These are phyloP conservation scores for Capsaspora owczarzaki DNA, from an alignment of 78 protist genomes.

Conservation along the genomic window DNA sequence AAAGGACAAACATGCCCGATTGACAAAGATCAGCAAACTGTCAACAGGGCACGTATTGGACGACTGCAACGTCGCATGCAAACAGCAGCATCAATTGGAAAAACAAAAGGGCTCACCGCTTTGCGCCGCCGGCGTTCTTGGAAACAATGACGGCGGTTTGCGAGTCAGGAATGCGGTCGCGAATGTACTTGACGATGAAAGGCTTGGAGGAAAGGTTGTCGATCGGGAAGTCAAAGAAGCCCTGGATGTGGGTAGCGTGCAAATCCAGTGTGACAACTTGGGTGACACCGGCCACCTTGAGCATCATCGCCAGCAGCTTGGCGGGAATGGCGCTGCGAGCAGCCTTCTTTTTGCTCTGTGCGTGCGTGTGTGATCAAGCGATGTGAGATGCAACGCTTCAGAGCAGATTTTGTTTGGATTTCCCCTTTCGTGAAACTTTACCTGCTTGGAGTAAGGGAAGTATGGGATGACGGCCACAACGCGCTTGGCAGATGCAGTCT, in stretches of 20 bases:
- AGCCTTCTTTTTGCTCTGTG: conserved; percentile 70
- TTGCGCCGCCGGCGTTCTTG: conserved; percentile 41
- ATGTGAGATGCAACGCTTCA: too few relatives aligned
- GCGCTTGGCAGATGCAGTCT: conserved; percentile 54
- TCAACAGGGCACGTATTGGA: too few relatives aligned
- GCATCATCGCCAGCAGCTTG: conserved; percentile 43
- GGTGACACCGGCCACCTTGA: conserved; percentile 40
- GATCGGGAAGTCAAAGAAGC: conserved; percentile 62
- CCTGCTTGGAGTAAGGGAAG: conserved; percentile 56
- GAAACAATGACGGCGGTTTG: conserved; percentile 15
- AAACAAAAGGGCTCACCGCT: conserved; percentile 30
- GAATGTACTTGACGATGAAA: background rate
- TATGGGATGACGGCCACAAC: conserved; percentile 79
- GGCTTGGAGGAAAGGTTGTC: conserved; percentile 31
- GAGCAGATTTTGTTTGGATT: too few relatives aligned
- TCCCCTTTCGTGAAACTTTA: too few relatives aligned
- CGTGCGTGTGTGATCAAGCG: too few relatives aligned
- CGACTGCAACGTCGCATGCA: too few relatives aligned
- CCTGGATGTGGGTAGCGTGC: conserved; percentile 80
- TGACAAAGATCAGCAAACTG: background rate
- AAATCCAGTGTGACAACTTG: conserved; percentile 68
- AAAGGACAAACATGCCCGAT: background rate
- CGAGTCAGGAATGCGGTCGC: background rate
- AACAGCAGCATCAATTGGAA: too few relatives aligned
- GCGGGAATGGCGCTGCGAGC: conserved; percentile 79